Base-by-base conservation (phyloP, 2,329 filamentous ascomycete genomes). In the Stromatinia cepivora region DNA sequence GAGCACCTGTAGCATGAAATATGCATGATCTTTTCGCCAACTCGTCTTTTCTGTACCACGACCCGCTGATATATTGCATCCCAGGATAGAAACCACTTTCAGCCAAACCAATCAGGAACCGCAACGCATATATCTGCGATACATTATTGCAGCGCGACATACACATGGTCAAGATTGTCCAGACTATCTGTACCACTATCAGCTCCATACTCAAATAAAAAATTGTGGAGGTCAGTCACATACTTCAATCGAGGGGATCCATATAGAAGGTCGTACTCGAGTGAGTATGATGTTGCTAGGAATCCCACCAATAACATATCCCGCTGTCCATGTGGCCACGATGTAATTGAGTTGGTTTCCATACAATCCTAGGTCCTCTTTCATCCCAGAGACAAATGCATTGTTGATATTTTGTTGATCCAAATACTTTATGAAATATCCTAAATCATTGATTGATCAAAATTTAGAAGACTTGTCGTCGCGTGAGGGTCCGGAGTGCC, bases 1-100 rank as follows among this genome's bases (percentile, higher is more conserved):
- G 84, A 56, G 88, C 83, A 15, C 85, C 86, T 25, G 82, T 85
- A 5, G 87, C 81, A 77, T 88, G 88, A 13, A 85, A 87, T 0
- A 89, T 83, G 76, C 88, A 86, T 31, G 81, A 80, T 66, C 84
- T 82, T 0, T 84, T 88, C 13, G 70, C 73, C 5, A 76, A 70
- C 48, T 77, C 76, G 10, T 71, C 67, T 3, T 70, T 71, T 3
- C 70, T 73, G 74, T 88, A 88, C 87, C 87, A 88, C 0, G 83
- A 84, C 1, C 86, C 86, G 0, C 88, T 80, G 62, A 88, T 72
- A 84, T 76, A 88, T 71, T 87, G 85, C 0, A 84, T 81, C 10
- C 84, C 84, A 4, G 85, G 84, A 68, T 70, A 78, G 34, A 77
- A 86, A 9, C 82, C 84, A 0, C 83, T 81, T 77, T 88, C 86